Evolutionary conservation across 73 alveolate species (phyloP).

Genomic region (Tetrahymena borealis): DNA sequence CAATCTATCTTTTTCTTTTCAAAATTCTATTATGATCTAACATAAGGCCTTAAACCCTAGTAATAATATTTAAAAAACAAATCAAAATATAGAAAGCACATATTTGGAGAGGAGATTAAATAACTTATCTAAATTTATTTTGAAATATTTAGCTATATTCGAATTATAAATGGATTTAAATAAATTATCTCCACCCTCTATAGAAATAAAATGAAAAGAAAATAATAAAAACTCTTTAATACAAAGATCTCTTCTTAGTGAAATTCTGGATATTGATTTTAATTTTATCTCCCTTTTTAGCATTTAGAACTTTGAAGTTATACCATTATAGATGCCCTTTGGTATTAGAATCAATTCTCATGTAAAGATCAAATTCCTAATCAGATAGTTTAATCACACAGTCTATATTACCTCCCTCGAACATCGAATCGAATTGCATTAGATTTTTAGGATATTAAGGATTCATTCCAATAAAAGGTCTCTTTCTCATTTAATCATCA

Average conservation of each 20-base stretch:
- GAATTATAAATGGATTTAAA: not conserved
- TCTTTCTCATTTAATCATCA: not conserved
- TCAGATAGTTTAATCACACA: constrained; percentile 49
- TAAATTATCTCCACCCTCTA: not conserved
- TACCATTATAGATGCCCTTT: constrained; percentile 88
- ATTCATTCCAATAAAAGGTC: constrained; percentile 37
- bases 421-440: constrained; percentile 82
- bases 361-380: constrained; percentile 71
- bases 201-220: not conserved
- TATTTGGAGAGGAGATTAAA: too few species aligned
- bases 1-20: not conserved
- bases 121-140: too few species aligned
- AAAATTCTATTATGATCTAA: not conserved
- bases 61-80: not conserved
- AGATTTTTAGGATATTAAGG: constrained; percentile 12
- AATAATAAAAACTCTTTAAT: constrained; percentile 51
- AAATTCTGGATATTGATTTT: constrained; percentile 82
- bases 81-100: too few species aligned
- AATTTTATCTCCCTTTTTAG: constrained; percentile 54
- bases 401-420: constrained; percentile 89
- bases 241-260: constrained; percentile 62
- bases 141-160: too few species aligned
- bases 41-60: not conserved
- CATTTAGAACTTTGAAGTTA: constrained; percentile 63
- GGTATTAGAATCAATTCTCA: constrained; percentile 86